Evolutionary conservation across 495 filamentous ascomycete species (phyloP).

Genomic region (Friedmanniomyces endolithicus): DNA sequence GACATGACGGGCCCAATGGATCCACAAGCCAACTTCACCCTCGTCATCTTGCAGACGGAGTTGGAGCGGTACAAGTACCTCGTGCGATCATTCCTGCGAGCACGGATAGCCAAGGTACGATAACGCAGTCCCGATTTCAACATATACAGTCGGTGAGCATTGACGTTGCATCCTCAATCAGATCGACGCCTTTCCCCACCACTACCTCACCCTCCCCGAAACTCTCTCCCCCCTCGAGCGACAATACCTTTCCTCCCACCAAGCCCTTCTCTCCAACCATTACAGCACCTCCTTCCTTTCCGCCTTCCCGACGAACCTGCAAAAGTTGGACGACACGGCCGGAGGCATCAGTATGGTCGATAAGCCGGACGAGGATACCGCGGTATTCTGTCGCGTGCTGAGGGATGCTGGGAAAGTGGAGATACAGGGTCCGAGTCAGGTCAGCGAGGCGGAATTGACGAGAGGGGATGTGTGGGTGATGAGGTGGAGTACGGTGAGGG

Average conservation of each 20-base stretch:
- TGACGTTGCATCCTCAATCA: no score
- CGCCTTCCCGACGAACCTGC: conserved; percentile 61
- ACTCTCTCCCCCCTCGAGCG: conserved; percentile 60
- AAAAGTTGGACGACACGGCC: conserved; percentile 76
- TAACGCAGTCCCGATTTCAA: no score
- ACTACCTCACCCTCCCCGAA: conserved; percentile 39
- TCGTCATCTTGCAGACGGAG: conserved; percentile 94
- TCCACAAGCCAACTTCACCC: conserved; percentile 74
- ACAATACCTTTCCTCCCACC: conserved; percentile 68
- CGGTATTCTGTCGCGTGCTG: conserved; percentile 73
- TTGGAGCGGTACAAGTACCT: conserved; percentile 86
- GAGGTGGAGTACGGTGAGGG: conserved; percentile 70
- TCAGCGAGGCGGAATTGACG: conserved; percentile 41
- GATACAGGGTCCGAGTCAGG: conserved; percentile 41
- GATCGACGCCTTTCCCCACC: conserved; percentile 58
- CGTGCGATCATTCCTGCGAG: conserved; percentile 68
- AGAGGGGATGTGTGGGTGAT: conserved; percentile 81
- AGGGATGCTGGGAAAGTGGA: conserved; percentile 45
- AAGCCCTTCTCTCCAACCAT: conserved; percentile 66
- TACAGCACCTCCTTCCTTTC: conserved; percentile 70
- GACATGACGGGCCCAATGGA: conserved; percentile 54
- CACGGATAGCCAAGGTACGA: conserved; percentile 65
- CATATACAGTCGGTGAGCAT: no score
- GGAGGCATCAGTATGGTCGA: conserved; percentile 90
- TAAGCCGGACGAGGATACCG: conserved; percentile 62